A percentile compares a stretch with the other conserved stretches of the same genome.
Evolutionary conservation across 2,329 filamentous ascomycete genomes (phyloP).

Genomic region (Claviceps digitariae): DNA sequence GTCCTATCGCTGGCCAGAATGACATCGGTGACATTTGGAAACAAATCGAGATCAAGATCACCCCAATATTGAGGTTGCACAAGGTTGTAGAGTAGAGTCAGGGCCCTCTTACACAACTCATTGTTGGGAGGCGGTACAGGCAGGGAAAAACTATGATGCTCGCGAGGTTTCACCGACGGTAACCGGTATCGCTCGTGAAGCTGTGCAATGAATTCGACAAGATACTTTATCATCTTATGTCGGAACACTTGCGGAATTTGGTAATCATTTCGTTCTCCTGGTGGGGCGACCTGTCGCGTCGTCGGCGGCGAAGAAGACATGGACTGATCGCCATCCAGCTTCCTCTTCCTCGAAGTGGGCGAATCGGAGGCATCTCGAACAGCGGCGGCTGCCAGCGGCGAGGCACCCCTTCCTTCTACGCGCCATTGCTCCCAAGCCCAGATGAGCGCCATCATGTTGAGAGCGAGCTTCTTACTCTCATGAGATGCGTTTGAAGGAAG

Average conservation of each 20-base stretch:
- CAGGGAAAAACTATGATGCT: slow-evolving; percentile 30
- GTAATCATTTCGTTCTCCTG: slow-evolving; percentile 48
- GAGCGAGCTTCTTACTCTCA: slow-evolving; percentile 79
- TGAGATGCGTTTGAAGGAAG: slow-evolving; percentile 70
- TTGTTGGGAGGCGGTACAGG: slow-evolving; percentile 42
- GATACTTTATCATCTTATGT: slow-evolving; percentile 79
- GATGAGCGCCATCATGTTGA: slow-evolving; percentile 83
- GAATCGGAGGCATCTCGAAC: slow-evolving; percentile 44
- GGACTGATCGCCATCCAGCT: slow-evolving; percentile 49
- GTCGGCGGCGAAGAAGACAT: slow-evolving; percentile 43
- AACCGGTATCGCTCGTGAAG: slow-evolving; percentile 75
- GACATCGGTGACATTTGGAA: slow-evolving; percentile 78
- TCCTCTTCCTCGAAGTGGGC: slow-evolving; percentile 62
- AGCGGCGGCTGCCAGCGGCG: slow-evolving; percentile 13
- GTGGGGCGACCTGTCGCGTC: slow-evolving; percentile 20
- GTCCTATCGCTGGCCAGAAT: slow-evolving; percentile 75
- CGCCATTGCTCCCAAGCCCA: slow-evolving; percentile 86
- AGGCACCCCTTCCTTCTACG: slow-evolving; percentile 42
- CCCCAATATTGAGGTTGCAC: slow-evolving; percentile 82
- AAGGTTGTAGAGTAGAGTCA: slow-evolving; percentile 70
- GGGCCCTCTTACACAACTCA: slow-evolving; percentile 76
- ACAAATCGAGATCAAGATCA: slow-evolving; percentile 81
- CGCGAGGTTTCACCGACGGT: slow-evolving; percentile 54
- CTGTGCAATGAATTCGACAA: slow-evolving; percentile 88
- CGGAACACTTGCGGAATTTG: slow-evolving; percentile 53